These are phyloP conservation scores for Ganoderma lingzhi DNA, from an alignment of 1,284 basidiomycete species.

Conservation along the genomic window DNA sequence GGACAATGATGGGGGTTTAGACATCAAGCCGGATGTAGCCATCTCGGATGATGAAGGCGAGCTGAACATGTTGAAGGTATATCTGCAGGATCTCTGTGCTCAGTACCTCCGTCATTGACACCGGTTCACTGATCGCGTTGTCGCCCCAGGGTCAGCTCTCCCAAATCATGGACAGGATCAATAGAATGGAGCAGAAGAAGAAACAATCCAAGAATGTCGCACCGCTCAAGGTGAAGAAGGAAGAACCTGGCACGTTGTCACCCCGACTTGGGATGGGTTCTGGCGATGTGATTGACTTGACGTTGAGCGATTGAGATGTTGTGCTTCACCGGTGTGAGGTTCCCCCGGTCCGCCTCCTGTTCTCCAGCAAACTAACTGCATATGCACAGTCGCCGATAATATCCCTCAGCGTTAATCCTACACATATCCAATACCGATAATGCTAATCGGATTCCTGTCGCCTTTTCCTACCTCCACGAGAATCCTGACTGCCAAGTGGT, in stretches of 20 bases:
- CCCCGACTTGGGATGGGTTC: background rate
- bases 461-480: no score
- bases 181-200: constrained; percentile 1
- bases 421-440: no score
- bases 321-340: background rate
- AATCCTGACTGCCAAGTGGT: no score
- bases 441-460: no score
- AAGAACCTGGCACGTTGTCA: background rate
- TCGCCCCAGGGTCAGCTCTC: background rate
- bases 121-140: background rate
- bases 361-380: background rate
- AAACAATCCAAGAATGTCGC: background rate
- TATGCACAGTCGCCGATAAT: background rate
- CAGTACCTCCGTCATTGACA: background rate
- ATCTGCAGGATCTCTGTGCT: background rate
- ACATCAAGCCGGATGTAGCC: background rate
- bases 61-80: background rate
- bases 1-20: background rate
- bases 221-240: constrained; percentile 10
- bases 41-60: background rate
- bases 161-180: background rate
- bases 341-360: background rate
- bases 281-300: constrained; percentile 13
- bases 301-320: constrained; percentile 13
- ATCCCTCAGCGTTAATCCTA: no score